Base-by-base conservation (phyloP, 2,329 filamentous ascomycete genomes). In the Diaporthe sp. region DNA sequence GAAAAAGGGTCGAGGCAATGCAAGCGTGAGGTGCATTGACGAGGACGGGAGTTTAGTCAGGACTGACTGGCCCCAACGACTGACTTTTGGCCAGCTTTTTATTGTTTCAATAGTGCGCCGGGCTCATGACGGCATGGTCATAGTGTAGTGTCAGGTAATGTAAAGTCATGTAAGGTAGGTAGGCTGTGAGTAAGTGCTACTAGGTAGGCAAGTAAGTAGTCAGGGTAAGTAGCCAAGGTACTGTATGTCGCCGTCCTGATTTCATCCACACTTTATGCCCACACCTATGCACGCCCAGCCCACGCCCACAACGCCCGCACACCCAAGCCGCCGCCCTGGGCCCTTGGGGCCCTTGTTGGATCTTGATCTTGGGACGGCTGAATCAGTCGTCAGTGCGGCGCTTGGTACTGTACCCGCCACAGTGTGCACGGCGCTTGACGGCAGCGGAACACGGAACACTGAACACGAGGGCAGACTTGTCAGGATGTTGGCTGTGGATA, bases 31-130 rank as follows among this genome's bases (percentile, higher is more conserved):
- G 44, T 42, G 55, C 71, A 73, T 73, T 73, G 71, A 73, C 49
- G 65, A 70, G 55, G 65, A 46, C 73, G 68, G 49, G 73, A 58
- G 39, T 74, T 73, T 74, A 68, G 72, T 58, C 62, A 70, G 72
- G 53, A 70, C n/a, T 74, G 72, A 71, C 19, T 49, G 61, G 72
- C 51, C 28, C 65, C 31, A 44, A 53, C 42, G 53, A 74, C 51
- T 53, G 57, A 65, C 22, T 37, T 44, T 67, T 53, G 34, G 19
- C 34, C 37, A 46, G 19, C 60, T 15, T 39, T 61, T 62, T 42
- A 53, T 49, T 70, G 34, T 70, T 44, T 70, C 65, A 55, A 70
- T 70, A 70, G 65, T 70, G 49, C 65, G 46, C n/a, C 34, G 22
- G 65, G 49, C 65, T 70, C 65, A 55, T 68, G 62, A 53, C 62